These are phyloP conservation scores for Harrya chromipes DNA, from an alignment of 768 basidiomycete genomes.

Conservation along the genomic window DNA sequence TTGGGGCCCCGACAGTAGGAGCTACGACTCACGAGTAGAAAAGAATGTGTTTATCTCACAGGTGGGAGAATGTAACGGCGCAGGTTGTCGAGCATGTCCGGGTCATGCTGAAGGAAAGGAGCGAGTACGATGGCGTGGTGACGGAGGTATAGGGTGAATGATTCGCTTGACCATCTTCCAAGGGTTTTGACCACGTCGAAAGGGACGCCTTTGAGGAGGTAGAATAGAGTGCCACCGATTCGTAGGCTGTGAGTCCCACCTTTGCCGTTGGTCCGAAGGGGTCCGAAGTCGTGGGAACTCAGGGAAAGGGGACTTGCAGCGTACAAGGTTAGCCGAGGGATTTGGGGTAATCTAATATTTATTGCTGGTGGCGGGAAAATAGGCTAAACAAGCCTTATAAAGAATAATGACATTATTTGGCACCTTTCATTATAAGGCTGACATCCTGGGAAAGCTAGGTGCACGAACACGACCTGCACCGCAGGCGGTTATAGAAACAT, in stretches of 20 bases:
- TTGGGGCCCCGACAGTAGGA: not conserved
- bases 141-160: slow-evolving; percentile 29
- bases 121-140: slow-evolving; percentile 30
- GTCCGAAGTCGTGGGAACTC: no score
- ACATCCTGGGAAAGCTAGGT: no score
- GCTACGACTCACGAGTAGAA: not conserved
- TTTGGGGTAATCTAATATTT: no score
- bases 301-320: no score
- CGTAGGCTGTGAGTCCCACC: slow-evolving; percentile 22
- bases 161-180: slow-evolving; percentile 35
- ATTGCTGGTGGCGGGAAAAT: no score
- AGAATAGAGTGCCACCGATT: slow-evolving; percentile 28
- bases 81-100: not conserved
- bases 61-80: not conserved
- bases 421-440: no score
- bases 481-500: no score
- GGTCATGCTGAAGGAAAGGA: slow-evolving; percentile 21
- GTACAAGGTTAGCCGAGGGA: no score
- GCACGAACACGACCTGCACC: no score
- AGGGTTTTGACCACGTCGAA: slow-evolving; percentile 34
- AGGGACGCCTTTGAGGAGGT: slow-evolving; percentile 25
- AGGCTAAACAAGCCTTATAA: no score
- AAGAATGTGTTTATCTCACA: not conserved
- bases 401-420: no score
- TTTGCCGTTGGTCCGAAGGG: no score